A percentile compares a stretch with the other conserved stretches of the same genome.
Conservation (phyloP, 73 alveolate genomes). For the Blepharisma stoltei region DNA sequence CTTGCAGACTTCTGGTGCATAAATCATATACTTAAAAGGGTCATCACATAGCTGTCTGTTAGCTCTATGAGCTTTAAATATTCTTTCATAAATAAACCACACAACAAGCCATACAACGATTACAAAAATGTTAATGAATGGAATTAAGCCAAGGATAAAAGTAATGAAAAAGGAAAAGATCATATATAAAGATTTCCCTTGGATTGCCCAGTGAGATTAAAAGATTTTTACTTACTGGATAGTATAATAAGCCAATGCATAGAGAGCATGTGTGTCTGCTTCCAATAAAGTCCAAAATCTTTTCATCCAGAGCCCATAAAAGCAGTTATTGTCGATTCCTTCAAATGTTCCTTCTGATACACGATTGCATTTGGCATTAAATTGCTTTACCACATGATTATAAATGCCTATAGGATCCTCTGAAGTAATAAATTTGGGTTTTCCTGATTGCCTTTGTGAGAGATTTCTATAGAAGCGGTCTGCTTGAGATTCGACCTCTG, state of each 20-base stretch:
- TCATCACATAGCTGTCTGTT: not conserved
- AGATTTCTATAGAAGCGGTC: not conserved
- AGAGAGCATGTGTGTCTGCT: slow-evolving; percentile 2
- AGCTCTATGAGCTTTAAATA: not conserved
- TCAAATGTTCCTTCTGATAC: not conserved
- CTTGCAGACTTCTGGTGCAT: not conserved
- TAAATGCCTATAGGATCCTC: slow-evolving; percentile 22
- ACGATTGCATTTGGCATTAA: slow-evolving; percentile 25
- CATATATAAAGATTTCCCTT: too few relatives aligned
- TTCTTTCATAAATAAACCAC: slow-evolving; percentile 12
- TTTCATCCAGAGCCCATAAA: slow-evolving; percentile 15
- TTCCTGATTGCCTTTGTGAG: not conserved
- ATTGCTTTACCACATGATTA: slow-evolving; percentile 20
- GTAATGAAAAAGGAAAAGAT: slow-evolving; percentile 16
- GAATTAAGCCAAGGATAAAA: slow-evolving; percentile 1
- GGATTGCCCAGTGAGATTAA: too few relatives aligned
- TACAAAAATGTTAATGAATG: not conserved
- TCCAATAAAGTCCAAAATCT: slow-evolving; percentile 21
- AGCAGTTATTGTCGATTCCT: not conserved
- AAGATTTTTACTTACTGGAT: too few relatives aligned
- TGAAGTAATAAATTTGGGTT: not conserved
- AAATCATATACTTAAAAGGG: slow-evolving; percentile 26
- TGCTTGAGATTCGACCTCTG: too few relatives aligned
- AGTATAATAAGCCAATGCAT: too few relatives aligned
- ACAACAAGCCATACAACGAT: not conserved